Conservation (phyloP, 2,329 filamentous ascomycete genomes). For the Colletotrichum simmondsii region DNA sequence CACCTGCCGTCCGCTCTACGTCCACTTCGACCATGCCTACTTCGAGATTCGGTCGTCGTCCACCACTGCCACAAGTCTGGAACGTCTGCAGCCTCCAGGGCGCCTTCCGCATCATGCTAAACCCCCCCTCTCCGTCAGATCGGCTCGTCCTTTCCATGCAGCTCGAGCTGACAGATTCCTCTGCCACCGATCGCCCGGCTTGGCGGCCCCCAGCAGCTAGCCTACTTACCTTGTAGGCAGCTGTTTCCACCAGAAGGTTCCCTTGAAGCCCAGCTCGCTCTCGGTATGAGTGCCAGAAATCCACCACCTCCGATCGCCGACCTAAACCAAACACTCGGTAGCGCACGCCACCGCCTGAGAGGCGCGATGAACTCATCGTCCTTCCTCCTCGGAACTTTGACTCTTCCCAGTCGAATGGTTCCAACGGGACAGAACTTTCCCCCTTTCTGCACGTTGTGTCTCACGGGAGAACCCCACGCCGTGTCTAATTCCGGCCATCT, state of each 20-base stretch:
- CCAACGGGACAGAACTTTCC: conserved; percentile 22
- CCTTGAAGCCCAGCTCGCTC: neutral
- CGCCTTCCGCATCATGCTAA: neutral
- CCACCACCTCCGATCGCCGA: neutral
- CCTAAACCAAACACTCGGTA: conserved; percentile 13
- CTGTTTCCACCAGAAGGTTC: too few relatives aligned
- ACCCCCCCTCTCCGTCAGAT: neutral
- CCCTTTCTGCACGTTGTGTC: conserved; percentile 12
- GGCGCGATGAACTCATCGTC: conserved; percentile 4
- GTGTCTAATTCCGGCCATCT: conserved; percentile 21
- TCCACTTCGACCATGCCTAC: neutral
- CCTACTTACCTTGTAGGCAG: too few relatives aligned
- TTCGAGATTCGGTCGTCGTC: neutral
- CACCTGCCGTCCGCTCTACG: neutral
- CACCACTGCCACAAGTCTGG: conserved; percentile 16
- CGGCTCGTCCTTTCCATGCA: neutral
- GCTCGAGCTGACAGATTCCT: neutral
- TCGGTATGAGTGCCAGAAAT: neutral
- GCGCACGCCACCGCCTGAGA: neutral
- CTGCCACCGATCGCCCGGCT: neutral
- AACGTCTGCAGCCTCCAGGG: neutral
- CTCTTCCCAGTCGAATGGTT: conserved; percentile 11
- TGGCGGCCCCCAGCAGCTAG: neutral
- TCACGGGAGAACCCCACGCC: conserved; percentile 2
- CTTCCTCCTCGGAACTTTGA: neutral